Conservation (phyloP, 1,139 yeast genomes). For the Candida buenavistaensis region DNA sequence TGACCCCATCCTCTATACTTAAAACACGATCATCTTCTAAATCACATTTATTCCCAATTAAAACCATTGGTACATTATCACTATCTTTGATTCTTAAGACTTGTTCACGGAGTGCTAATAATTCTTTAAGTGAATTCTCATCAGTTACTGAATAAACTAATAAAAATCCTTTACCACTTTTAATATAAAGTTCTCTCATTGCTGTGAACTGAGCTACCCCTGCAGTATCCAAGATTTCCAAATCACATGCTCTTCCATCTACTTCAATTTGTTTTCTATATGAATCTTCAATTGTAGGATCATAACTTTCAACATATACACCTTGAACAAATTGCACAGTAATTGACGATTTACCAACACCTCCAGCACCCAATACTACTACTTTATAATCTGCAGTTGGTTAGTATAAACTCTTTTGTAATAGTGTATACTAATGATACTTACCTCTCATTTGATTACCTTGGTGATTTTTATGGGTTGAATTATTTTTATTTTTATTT, state of each 20-base stretch:
- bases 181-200: constrained; percentile 73
- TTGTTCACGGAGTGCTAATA: constrained; percentile 81
- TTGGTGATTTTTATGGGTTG: neutral
- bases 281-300: constrained; percentile 62
- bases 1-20: constrained; percentile 76
- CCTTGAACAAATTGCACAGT: constrained; percentile 55
- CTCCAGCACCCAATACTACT: constrained; percentile 54
- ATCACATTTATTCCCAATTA: constrained; percentile 89
- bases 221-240: constrained; percentile 60
- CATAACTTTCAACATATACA: constrained; percentile 52
- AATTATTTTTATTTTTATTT: neutral
- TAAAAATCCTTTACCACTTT: constrained; percentile 81
- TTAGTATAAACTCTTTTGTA: too few species aligned
- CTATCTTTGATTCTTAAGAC: constrained; percentile 86
- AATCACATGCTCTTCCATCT: constrained; percentile 87
- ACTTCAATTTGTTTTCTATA: constrained; percentile 90
- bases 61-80: constrained; percentile 75
- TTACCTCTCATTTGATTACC: constrained; percentile 13
- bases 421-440: too few species aligned
- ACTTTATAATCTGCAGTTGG: constrained; percentile 39
- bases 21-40: constrained; percentile 74
- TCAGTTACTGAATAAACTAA: constrained; percentile 91
- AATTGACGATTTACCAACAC: constrained; percentile 53
- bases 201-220: constrained; percentile 56
- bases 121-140: constrained; percentile 77